A percentile compares a stretch with the other conserved stretches of the same genome.
Evolutionary conservation across 106 monocot genomes (phyloP).

Genomic region (Hemerocallis citrina): DNA sequence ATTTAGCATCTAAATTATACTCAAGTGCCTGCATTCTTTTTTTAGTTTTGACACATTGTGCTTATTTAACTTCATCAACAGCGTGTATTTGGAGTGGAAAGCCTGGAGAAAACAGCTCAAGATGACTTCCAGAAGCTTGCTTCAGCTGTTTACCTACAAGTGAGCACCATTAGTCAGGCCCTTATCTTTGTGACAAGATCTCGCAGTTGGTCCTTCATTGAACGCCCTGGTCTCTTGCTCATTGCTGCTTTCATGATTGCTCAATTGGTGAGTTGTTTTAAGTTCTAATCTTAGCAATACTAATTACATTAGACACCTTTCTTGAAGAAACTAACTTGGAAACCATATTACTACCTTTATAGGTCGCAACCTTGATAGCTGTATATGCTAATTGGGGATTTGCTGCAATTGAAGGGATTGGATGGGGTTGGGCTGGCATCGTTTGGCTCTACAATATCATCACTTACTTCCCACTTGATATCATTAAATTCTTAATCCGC

Average conservation of each 20-base stretch:
- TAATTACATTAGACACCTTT: no score
- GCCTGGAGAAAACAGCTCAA: slow-evolving; percentile 65
- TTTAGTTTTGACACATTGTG: not conserved
- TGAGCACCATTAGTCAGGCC: slow-evolving; percentile 46
- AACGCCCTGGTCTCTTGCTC: slow-evolving; percentile 55
- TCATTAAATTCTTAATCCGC: slow-evolving; percentile 79
- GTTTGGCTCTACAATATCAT: slow-evolving; percentile 83
- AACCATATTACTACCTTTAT: not conserved
- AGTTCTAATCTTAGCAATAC: no score
- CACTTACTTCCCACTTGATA: slow-evolving; percentile 78
- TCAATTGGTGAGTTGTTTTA: slow-evolving; percentile 42
- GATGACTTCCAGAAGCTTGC: slow-evolving; percentile 72
- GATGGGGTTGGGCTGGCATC: slow-evolving; percentile 94
- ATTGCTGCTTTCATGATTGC: slow-evolving; percentile 48
- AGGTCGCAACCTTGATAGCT: slow-evolving; percentile 89
- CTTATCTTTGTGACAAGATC: slow-evolving; percentile 66
- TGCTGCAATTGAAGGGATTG: slow-evolving; percentile 81
- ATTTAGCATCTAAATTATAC: not conserved
- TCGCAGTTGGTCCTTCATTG: slow-evolving; percentile 61
- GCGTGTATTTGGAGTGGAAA: slow-evolving; percentile 54
- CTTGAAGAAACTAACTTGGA: not conserved
- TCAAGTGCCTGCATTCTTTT: no score
- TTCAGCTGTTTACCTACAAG: slow-evolving; percentile 69
- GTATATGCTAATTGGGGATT: slow-evolving; percentile 90
- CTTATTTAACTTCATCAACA: slow-evolving; percentile 1